Evolutionary conservation across 2,329 filamentous ascomycete species (phyloP), one percentile per base, ranked within the genome.

Genomic region (Penicillium sp.): DNA sequence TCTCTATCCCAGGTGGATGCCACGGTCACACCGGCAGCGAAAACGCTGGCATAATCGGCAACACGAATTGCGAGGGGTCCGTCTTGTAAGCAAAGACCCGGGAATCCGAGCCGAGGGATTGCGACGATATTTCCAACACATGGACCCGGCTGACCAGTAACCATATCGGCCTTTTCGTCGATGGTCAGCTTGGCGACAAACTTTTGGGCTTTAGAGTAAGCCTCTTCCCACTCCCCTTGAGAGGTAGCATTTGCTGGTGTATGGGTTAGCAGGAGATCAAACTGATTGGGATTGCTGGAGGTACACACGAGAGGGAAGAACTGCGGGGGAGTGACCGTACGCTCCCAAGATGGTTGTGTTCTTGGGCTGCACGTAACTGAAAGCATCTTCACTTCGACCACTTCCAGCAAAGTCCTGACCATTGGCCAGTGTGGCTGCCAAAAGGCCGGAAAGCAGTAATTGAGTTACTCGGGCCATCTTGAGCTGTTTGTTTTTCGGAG

Each of bases 11-110:
- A 87, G 7, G 71, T 72, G 1, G 87, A 86, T 18, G 86, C 88
- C 1, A 81, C 82, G 0, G 87, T 90, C 58, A 92, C 87, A 34
- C 89, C 89, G 13, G 87, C 83, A 1, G 88, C 87, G 61, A 92
- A 92, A 0, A 85, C 87, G 1, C 88, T 90, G 43, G 86, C 83
- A 58, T 89, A 85, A 60, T 90, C 87, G 3, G 86, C 84, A 14
- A 83, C 81, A 6, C 87, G 83, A 18, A 92, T 78, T 21, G 89
- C 88, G 45, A 66, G 49, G 1, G 68, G 69, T 0, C 67, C 66
- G 31, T 71, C 63, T 45, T 71, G 68, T 1, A 71, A 50, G 46
- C 69, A 71, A 14, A 71, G 58, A 21, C 65, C 67, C 13, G 55
- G 62, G 45, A 71, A 71, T 36, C 62, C 64, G 27, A 69, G 64